Evolutionary conservation across 2,329 filamentous ascomycete species (phyloP), one percentile per base, ranked within the genome.

Genomic region (Zarea fungicola): DNA sequence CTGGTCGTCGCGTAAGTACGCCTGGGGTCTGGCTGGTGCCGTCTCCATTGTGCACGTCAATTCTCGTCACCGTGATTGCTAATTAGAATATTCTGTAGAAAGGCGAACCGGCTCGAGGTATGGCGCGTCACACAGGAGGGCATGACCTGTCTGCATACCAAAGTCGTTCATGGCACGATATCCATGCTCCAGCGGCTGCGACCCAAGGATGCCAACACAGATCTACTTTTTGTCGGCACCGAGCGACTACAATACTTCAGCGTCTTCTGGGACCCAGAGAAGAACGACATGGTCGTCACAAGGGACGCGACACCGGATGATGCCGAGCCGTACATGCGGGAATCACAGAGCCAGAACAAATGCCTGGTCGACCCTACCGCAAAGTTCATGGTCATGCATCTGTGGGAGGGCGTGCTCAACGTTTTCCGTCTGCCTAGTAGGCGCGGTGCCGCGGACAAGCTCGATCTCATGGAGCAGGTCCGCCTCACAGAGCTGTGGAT

Each of bases 191-290:
- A 93, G 60, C 85, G 83, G 60, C 75, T 99, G 41, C 83, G 83
- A 22, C 89, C 91, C 6, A 81, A 82, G 42, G 81, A 88, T 57
- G 83, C 84, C 23, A 68, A 76, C 5, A 89, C 84, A 41, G 90
- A 97, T 58, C 81, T 96, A 53, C 80, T 99, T 52, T 96, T 99
- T 63, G 79, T 99, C 50, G 92, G 90, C 42, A 99, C 93, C 40
- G 87, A 96, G 62, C 83, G 87, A 48, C 87, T 88, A 58, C 84
- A 90, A 60, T 97, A 96, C 70, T 96, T 97, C 65, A 95, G 89
- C 2, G 67, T 96, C 18, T 83, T 78, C 14, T 99, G 93, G 91
- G 83, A 96, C 58, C 60, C 76, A 1, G 66, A 77, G 62, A 72
- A 61, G 5, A 67, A 67, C 18, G 64, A 71, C 50, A 65, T 85